Evolutionary conservation across 768 basidiomycete species (phyloP).

Genomic region (Tricholoma saponaceum): DNA sequence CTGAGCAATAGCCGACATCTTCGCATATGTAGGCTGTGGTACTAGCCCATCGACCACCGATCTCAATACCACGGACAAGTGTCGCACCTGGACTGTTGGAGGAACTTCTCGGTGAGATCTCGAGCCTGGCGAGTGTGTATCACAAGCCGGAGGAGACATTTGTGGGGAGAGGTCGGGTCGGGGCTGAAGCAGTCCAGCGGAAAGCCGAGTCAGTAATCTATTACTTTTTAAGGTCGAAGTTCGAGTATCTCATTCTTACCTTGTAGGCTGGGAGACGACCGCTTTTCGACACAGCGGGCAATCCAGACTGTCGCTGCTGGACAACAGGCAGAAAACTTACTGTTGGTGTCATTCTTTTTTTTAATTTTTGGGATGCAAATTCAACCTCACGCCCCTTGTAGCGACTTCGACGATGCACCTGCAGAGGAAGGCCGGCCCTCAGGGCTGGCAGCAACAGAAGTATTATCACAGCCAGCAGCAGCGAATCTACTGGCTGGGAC

Average conservation of each 20-base stretch:
- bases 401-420: slow-evolving; percentile 81
- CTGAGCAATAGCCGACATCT: not conserved
- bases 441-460: slow-evolving; percentile 73
- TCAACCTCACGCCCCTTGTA: slow-evolving; percentile 12
- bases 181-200: slow-evolving; percentile 72
- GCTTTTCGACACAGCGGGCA: slow-evolving; percentile 71
- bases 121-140: slow-evolving; percentile 89
- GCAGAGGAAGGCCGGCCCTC: slow-evolving; percentile 61
- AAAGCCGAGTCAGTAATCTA: slow-evolving; percentile 48
- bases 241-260: not conserved
- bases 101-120: slow-evolving; percentile 88
- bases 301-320: slow-evolving; percentile 90
- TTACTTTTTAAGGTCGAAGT: slow-evolving; percentile 1
- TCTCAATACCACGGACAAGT: slow-evolving; percentile 87
- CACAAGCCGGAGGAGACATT: slow-evolving; percentile 98
- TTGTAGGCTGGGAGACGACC: slow-evolving; percentile 60
- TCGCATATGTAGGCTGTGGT: slow-evolving; percentile 60
- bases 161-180: slow-evolving; percentile 85
- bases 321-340: slow-evolving; percentile 90
- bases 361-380: not conserved
- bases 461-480: slow-evolving; percentile 66
- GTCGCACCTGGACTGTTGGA: slow-evolving; percentile 85
- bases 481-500: slow-evolving; percentile 73
- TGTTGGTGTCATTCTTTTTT: slow-evolving; percentile 34
- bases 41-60: slow-evolving; percentile 87